A percentile compares a stretch with the other conserved stretches of the same genome.
These are phyloP conservation scores for Aquilaria sinensis DNA, from an alignment of 345 rosid species.

Conservation along the genomic window DNA sequence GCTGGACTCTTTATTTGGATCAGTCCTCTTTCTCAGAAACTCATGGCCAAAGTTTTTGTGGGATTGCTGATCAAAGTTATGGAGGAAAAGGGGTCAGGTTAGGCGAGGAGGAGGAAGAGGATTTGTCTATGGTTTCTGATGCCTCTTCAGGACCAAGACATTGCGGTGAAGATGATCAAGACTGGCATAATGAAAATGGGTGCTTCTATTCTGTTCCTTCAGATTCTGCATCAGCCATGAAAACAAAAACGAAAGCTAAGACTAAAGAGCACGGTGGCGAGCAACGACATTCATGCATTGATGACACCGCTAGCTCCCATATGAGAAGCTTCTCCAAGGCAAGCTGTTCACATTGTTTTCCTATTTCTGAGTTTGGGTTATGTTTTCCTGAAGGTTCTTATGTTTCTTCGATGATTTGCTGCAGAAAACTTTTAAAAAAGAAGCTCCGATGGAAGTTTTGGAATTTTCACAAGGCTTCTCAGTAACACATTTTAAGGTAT, in stretches of 20 bases:
- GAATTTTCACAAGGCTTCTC: conserved; percentile 44
- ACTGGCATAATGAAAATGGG: conserved; percentile 30
- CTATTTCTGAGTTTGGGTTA: no score
- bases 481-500: conserved; percentile 41
- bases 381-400: no score
- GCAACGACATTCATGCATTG: conserved; percentile 38
- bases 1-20: conserved; percentile 77
- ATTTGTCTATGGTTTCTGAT: conserved; percentile 85
- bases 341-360: conserved; percentile 14
- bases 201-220: conserved; percentile 11
- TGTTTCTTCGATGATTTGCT: conserved; percentile 10
- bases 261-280: conserved; percentile 23
- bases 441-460: conserved; percentile 29
- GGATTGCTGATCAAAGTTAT: conserved; percentile 15
- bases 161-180: conserved; percentile 31
- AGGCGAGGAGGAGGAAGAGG: conserved; percentile 41
- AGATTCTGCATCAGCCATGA: conserved; percentile 22
- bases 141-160: conserved; percentile 81
- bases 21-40: conserved; percentile 39
- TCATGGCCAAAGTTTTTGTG: conserved; percentile 21
- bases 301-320: conserved; percentile 81
- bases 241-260: conserved; percentile 31
- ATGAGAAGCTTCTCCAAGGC: conserved; percentile 35
- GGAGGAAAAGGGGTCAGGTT: conserved; percentile 12
- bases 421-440: conserved; percentile 26